phyloP scores from a whole-genome alignment of 306 rosid genomes.

The Fragaria nilgerrensis region DNA sequence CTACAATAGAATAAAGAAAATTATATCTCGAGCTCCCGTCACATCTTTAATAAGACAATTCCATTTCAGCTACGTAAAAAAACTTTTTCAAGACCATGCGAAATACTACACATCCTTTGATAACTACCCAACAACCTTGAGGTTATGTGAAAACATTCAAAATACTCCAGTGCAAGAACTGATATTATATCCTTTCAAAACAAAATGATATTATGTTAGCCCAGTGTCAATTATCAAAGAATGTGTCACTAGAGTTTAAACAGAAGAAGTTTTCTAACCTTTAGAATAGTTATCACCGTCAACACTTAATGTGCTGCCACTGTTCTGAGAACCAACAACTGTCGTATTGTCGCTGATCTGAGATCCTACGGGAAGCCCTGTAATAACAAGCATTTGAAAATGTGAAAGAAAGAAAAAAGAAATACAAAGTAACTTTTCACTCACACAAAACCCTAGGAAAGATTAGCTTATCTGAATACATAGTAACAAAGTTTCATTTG shows the following conservation, averaged over 20 bases:
- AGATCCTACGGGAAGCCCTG: conserved; percentile 13
- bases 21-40: not conserved
- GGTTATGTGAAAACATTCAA: not conserved
- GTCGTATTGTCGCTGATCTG: conserved; percentile 13
- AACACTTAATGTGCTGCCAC: not conserved
- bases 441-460: not conserved
- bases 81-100: not conserved
- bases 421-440: not conserved
- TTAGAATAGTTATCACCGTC: conserved; percentile 17
- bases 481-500: not conserved
- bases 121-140: not conserved
- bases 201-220: not conserved
- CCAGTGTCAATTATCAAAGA: not conserved
- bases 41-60: not conserved
- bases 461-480: no score
- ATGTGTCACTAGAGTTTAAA: not conserved
- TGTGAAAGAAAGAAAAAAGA: not conserved
- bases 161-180: not conserved
- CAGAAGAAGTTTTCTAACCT: conserved; percentile 34
- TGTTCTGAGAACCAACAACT: not conserved
- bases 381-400: not conserved
- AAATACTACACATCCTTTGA: not conserved
- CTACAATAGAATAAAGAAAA: not conserved
- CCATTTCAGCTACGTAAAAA: not conserved
- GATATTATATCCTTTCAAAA: not conserved